These are phyloP conservation scores for Camelina laxa DNA, from an alignment of 345 rosid genomes.

Conservation along the genomic window DNA sequence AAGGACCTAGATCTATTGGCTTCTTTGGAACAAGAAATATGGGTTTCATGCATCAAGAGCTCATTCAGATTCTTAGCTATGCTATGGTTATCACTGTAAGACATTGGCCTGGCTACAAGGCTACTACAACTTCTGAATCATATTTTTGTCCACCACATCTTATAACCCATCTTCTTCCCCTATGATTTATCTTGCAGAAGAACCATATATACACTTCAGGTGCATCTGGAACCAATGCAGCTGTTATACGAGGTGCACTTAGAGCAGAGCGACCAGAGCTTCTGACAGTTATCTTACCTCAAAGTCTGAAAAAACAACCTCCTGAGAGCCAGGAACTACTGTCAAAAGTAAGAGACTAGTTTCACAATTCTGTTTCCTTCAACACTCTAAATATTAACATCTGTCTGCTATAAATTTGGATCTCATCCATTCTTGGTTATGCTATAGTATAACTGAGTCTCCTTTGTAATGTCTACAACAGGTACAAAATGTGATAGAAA, in stretches of 20 bases:
- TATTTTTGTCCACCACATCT: background rate
- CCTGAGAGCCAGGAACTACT: slow-evolving; percentile 94
- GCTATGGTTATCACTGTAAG: slow-evolving; percentile 97
- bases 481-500: slow-evolving; percentile 80
- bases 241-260: slow-evolving; percentile 95
- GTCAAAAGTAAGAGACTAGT: slow-evolving; percentile 58
- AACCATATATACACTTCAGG: slow-evolving; percentile 96
- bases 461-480: slow-evolving; percentile 31
- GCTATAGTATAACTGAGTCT: background rate
- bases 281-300: slow-evolving; percentile 89
- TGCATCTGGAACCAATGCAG: slow-evolving; percentile 96
- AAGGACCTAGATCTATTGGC: slow-evolving; percentile 94
- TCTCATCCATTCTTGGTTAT: background rate
- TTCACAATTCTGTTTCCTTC: background rate
- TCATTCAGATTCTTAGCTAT: slow-evolving; percentile 96
- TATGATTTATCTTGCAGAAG: slow-evolving; percentile 60
- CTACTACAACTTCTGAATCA: background rate
- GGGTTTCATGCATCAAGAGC: slow-evolving; percentile 99
- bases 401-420: background rate
- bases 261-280: slow-evolving; percentile 92
- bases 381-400: background rate
- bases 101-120: slow-evolving; percentile 9
- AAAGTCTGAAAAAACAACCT: slow-evolving; percentile 85
- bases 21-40: slow-evolving; percentile 94
- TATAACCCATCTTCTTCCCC: background rate